phyloP scores from a whole-genome alignment of 805 yeast genomes.

The Vanderwaltozyma verrucispora region DNA sequence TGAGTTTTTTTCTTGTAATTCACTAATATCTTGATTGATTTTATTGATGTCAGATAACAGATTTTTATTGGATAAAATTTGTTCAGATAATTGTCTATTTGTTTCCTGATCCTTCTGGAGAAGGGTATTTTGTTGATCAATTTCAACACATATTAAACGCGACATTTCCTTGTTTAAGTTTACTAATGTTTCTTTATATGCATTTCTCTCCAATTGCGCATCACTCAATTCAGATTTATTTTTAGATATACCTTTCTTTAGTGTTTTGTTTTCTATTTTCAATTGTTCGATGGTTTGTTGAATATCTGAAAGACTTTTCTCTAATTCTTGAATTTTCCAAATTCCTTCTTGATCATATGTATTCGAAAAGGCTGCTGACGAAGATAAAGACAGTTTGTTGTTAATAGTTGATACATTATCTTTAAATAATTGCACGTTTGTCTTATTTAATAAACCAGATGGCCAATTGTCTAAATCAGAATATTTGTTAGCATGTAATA shows the following conservation, averaged over 20 bases:
- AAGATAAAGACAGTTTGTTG: not conserved
- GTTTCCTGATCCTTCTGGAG: constrained; percentile 6
- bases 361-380: not conserved
- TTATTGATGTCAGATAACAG: too few species aligned
- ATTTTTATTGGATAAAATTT: not conserved
- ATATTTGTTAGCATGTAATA: constrained; percentile 65
- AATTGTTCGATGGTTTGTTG: constrained; percentile 4
- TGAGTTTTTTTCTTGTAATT: too few species aligned
- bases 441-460: constrained; percentile 29
- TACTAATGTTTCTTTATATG: constrained; percentile 22
- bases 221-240: constrained; percentile 9
- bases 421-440: constrained; percentile 2
- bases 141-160: constrained; percentile 17
- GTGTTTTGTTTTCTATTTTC: not conserved
- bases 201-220: constrained; percentile 18
- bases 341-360: not conserved
- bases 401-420: not conserved
- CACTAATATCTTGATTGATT: too few species aligned
- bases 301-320: constrained; percentile 2
- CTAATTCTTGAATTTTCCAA: not conserved
- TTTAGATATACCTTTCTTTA: constrained; percentile 1
- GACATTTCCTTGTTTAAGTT: constrained; percentile 21
- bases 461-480: constrained; percentile 41
- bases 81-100: not conserved
- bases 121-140: constrained; percentile 1